Conservation (phyloP, 495 filamentous ascomycete genomes). For the Podospora comata region DNA sequence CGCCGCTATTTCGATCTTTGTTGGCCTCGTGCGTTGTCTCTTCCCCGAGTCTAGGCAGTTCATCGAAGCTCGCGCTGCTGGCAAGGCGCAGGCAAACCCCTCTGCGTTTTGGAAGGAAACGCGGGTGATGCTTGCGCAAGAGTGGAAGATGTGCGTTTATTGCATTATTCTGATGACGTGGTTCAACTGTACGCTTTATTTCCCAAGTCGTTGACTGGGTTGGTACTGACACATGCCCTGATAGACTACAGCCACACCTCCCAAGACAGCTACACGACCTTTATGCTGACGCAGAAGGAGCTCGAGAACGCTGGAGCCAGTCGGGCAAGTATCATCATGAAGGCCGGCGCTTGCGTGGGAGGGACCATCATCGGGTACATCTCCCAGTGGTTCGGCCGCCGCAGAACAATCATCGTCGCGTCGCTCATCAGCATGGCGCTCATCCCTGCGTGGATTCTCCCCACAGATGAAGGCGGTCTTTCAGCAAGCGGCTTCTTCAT, state of each 20-base stretch:
- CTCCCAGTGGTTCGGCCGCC: conserved; percentile 68
- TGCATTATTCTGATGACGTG: conserved; percentile 70
- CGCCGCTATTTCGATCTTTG: conserved; percentile 59
- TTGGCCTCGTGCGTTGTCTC: conserved; percentile 59
- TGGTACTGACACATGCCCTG: not conserved
- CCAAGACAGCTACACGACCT: conserved; percentile 76
- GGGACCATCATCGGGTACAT: conserved; percentile 69
- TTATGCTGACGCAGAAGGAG: conserved; percentile 65
- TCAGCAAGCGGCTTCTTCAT: conserved; percentile 69
- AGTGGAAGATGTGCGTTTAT: conserved; percentile 72
- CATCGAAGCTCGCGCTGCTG: conserved; percentile 56
- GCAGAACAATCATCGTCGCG: conserved; percentile 60
- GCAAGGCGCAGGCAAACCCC: conserved; percentile 46
- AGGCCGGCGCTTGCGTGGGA: conserved; percentile 69
- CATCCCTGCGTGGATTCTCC: conserved; percentile 72
- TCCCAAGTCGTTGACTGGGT: not conserved
- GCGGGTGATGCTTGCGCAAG: conserved; percentile 57
- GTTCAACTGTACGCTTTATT: conserved; percentile 43
- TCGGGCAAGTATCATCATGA: conserved; percentile 70
- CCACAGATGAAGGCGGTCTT: conserved; percentile 52
- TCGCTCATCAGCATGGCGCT: conserved; percentile 55
- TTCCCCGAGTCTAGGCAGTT: conserved; percentile 74
- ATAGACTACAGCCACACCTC: conserved; percentile 62
- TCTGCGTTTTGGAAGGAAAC: conserved; percentile 60
- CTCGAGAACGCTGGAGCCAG: conserved; percentile 57